phyloP scores from a whole-genome alignment of 495 filamentous ascomycete species.

The Neurospora hispaniola region DNA sequence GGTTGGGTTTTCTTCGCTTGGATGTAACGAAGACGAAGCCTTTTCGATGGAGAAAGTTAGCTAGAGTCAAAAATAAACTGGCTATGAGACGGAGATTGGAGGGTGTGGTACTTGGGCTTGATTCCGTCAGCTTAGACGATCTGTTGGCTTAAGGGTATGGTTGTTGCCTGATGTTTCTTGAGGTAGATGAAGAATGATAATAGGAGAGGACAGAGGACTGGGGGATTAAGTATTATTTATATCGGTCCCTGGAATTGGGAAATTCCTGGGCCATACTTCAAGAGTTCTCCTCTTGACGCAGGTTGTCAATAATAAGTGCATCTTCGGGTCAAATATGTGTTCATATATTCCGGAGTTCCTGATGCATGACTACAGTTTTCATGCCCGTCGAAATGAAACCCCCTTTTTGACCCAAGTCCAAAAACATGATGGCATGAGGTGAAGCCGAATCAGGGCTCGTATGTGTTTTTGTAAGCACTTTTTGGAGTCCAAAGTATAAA shows the following conservation, averaged over 20 bases:
- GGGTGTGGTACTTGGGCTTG: not conserved
- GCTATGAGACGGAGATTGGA: not conserved
- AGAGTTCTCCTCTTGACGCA: not conserved
- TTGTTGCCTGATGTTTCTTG: too few relatives aligned
- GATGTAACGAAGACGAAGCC: not conserved
- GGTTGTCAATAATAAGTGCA: not conserved
- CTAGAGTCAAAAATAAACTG: not conserved
- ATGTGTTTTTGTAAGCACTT: not conserved
- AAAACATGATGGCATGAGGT: not conserved
- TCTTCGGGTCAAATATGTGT: not conserved
- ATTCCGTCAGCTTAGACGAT: too few relatives aligned
- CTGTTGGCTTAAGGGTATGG: too few relatives aligned
- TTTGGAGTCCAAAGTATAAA: not conserved
- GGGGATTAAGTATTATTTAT: too few relatives aligned
- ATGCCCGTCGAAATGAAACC: not conserved
- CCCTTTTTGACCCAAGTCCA: too few relatives aligned
- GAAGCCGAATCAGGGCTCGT: not conserved
- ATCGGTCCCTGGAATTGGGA: not conserved
- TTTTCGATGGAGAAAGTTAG: not conserved
- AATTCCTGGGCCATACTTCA: not conserved
- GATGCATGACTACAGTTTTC: not conserved
- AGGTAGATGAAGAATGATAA: too few relatives aligned
- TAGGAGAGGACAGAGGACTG: too few relatives aligned
- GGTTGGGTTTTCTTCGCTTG: not conserved
- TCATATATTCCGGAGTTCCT: not conserved